Evolutionary conservation across 768 basidiomycete species (phyloP).

Genomic region (Grammothele lineata): DNA sequence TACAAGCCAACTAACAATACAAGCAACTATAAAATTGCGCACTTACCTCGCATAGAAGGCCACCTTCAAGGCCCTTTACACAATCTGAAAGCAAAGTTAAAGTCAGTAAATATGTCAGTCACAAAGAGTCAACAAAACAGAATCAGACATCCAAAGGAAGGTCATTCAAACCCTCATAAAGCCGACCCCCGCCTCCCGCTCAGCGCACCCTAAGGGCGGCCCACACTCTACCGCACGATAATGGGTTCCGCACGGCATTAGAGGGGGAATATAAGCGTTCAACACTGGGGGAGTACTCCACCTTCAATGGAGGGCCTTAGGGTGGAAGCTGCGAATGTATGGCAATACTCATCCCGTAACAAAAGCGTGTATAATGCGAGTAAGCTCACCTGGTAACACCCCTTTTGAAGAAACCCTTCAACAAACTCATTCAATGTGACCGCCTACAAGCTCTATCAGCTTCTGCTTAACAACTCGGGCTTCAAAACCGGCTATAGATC

Average conservation of each 20-base stretch:
- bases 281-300: slow-evolving; percentile 70
- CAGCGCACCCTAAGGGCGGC: slow-evolving; percentile 69
- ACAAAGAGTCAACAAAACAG: slow-evolving; percentile 19
- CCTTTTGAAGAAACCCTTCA: neutral
- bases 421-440: neutral
- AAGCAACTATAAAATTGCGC: too few relatives aligned
- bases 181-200: slow-evolving; percentile 68
- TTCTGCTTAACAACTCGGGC: neutral
- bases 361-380: neutral
- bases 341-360: slow-evolving; percentile 49
- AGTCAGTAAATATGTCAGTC: neutral
- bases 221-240: slow-evolving; percentile 56
- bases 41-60: too few relatives aligned
- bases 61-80: too few relatives aligned
- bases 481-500: slow-evolving; percentile 32
- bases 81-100: too few relatives aligned
- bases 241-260: slow-evolving; percentile 63
- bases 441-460: neutral
- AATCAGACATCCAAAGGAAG: slow-evolving; percentile 92
- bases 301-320: slow-evolving; percentile 52
- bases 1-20: too few relatives aligned
- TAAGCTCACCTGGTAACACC: neutral
- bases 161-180: slow-evolving; percentile 61
- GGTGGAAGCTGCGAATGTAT: slow-evolving; percentile 88
- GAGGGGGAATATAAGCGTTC: slow-evolving; percentile 73